Evolutionary conservation across 2,329 filamentous ascomycete genomes (phyloP).

Genomic region (Fonsecaea pugnacius): DNA sequence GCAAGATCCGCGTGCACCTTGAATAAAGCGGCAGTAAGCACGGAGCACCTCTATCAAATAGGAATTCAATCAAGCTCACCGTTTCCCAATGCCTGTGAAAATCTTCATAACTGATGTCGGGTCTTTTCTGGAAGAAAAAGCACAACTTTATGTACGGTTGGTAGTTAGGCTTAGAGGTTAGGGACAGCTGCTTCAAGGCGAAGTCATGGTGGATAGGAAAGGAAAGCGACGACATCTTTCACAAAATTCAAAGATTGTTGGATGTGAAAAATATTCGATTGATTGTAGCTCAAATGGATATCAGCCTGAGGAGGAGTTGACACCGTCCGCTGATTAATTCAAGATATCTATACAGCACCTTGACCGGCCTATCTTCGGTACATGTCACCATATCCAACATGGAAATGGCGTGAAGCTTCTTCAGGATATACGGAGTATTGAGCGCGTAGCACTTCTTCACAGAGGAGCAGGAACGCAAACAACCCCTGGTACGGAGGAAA

Average conservation of each 20-base stretch:
- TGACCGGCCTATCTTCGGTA: too few relatives aligned
- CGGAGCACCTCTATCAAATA: not conserved
- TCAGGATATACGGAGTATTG: too few relatives aligned
- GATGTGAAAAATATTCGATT: too few relatives aligned
- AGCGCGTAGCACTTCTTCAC: too few relatives aligned
- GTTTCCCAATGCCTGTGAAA: constrained; percentile 18
- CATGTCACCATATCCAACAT: too few relatives aligned
- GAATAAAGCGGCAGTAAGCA: constrained; percentile 1
- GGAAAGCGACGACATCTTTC: not conserved
- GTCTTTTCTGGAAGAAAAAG: constrained; percentile 18
- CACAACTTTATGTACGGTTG: constrained; percentile 16
- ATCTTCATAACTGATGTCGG: constrained; percentile 13
- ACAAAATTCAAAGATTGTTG: not conserved
- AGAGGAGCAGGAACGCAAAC: too few relatives aligned
- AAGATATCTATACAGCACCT: too few relatives aligned
- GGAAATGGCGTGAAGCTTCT: too few relatives aligned
- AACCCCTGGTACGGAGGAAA: too few relatives aligned
- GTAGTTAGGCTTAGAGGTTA: constrained; percentile 3
- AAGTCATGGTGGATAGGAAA: constrained; percentile 16
- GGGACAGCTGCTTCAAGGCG: not conserved
- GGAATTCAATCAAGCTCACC: constrained; percentile 1
- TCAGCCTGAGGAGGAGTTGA: too few relatives aligned
- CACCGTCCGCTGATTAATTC: too few relatives aligned
- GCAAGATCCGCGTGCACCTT: constrained; percentile 18
- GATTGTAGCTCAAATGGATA: too few relatives aligned